Evolutionary conservation across 2,329 filamentous ascomycete species (phyloP), one percentile per base, ranked within the genome.

Genomic region (Colletotrichum agaves): DNA sequence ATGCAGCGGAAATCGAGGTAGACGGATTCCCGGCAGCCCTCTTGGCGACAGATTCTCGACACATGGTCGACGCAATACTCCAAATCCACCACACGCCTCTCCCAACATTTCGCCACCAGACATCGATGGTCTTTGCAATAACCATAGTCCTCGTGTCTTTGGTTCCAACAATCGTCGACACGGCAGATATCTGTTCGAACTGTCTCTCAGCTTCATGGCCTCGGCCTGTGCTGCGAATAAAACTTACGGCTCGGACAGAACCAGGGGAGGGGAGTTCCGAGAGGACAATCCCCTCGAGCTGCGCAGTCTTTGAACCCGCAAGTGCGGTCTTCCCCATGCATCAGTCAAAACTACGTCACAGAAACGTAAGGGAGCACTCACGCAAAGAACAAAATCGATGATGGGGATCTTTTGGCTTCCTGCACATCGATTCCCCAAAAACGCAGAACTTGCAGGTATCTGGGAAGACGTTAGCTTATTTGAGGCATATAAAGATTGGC

Each of bases 51-150:
- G 17, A 68, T 37, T 6, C 12, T 59, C 8, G 39, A 46, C 6
- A 55, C 47, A n/a, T 68, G 65, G 7, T 64, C 65, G n/a, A 55
- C 27, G 10, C 65, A 68, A 35, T 41, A 65, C 17, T 68, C 47
- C 1, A 31, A 17, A 39, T 68, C 61, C 1, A 43, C 5, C 4
- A 55, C 12, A 11, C 65, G 53, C 23, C 33, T 56, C 27, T 68
- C 65, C 21, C 43, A 68, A 23, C 65, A 68, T 12, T 56, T 60
- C 23, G 12, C 4, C 6, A 59, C 55, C 23, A 21, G 15, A 35
- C 65, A 68, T 43, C 65, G 55, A n/a, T 68, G 65, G 17, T 60
- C 61, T 12, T 11, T 21, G 19, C 65, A 68, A n/a, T 68, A 68
- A 12, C 53, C 61, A 31, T 47, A 65, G 5, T 60, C 17, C 11